Evolutionary conservation across 2,329 filamentous ascomycete genomes (phyloP).

Genomic region (Epichloe sp.): DNA sequence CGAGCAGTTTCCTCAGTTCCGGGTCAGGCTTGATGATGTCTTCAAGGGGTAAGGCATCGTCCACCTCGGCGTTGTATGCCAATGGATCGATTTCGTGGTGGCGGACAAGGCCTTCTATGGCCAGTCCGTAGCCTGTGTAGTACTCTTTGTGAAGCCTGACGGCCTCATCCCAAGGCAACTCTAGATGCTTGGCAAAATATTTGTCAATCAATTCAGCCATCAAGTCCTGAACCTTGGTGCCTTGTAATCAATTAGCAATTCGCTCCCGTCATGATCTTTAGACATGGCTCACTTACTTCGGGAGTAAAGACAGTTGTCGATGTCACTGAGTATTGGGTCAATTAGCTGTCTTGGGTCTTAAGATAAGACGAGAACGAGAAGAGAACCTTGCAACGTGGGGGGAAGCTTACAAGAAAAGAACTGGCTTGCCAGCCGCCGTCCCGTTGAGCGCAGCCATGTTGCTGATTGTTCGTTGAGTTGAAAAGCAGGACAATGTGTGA

Average conservation of each 20-base stretch:
- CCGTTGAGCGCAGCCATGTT: conserved; percentile 22
- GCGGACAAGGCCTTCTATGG: conserved; percentile 84
- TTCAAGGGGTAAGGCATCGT: conserved; percentile 85
- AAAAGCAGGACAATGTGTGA: background rate
- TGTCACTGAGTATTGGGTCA: conserved; percentile 54
- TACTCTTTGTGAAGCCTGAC: conserved; percentile 77
- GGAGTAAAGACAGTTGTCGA: conserved; percentile 95
- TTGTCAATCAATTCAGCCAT: conserved; percentile 73
- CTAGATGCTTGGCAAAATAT: conserved; percentile 55
- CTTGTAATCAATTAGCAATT: conserved; percentile 24
- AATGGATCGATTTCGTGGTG: conserved; percentile 92
- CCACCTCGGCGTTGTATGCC: conserved; percentile 87
- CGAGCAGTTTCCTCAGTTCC: conserved; percentile 59
- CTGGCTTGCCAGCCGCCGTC: conserved; percentile 21
- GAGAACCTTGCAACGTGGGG: too few relatives aligned
- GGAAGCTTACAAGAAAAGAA: conserved; percentile 29
- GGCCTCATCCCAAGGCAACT: conserved; percentile 65
- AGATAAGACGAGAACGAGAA: too few relatives aligned
- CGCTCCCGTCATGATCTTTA: background rate
- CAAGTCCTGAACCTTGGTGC: conserved; percentile 68
- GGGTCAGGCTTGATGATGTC: conserved; percentile 68
- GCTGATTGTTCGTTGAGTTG: conserved; percentile 9
- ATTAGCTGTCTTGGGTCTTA: background rate
- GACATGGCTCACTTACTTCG: conserved; percentile 45
- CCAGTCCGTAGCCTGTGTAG: conserved; percentile 92